Evolutionary conservation across 768 basidiomycete species (phyloP), one percentile per base, ranked within the genome.

Genomic region (Auriscalpium orientale): DNA sequence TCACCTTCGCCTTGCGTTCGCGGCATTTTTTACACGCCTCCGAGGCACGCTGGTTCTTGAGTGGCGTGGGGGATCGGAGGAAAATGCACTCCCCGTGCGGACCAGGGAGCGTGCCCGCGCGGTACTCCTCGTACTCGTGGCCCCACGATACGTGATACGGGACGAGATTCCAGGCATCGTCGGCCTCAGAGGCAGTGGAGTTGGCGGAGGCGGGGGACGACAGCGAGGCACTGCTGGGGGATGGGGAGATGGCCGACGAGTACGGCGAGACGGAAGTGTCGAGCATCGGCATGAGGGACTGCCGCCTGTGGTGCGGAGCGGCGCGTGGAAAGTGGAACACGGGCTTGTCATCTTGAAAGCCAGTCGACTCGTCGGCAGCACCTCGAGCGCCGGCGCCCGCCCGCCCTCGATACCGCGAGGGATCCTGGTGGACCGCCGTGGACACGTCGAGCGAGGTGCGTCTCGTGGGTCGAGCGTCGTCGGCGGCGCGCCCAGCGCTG

Each of bases 61-160:
- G 55, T 7, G 72, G 72, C 15, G 72, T 74, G 16, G 72, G 72
- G 11, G 71, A 72, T 49, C 72, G 70, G 36, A 74, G 62, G 63
- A 74, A 71, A 36, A 73, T 62, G 61, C 72, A 73, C 12, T 62
- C 62, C 21, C 72, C 72, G 33, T 73, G 68, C 16, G 72, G 72
- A 2, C 72, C 72, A 0, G 72, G 72, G 6, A 74, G 66, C 10
- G 63, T 66, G 21, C 72, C 72, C 0, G 63, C 55, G 34, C 58
- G 58, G 56, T 73, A 73, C 45, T 67, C 62, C 49, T 63, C 65
- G 57, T 72, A 73, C 35, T 65, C 66, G 35, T 62, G 57, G 8
- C 72, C 72, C 72, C 72, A 73, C 1, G 72, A 69, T 16, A 74
- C 68, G 58, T 74, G 65, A 61, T 74, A 74, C 7, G 72, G 70